Percentiles rank a stretch among this genome's conserved stretches.
These are phyloP conservation scores for Stachybotrys elegans DNA, from an alignment of 2,329 filamentous ascomycete genomes.

Conservation along the genomic window DNA sequence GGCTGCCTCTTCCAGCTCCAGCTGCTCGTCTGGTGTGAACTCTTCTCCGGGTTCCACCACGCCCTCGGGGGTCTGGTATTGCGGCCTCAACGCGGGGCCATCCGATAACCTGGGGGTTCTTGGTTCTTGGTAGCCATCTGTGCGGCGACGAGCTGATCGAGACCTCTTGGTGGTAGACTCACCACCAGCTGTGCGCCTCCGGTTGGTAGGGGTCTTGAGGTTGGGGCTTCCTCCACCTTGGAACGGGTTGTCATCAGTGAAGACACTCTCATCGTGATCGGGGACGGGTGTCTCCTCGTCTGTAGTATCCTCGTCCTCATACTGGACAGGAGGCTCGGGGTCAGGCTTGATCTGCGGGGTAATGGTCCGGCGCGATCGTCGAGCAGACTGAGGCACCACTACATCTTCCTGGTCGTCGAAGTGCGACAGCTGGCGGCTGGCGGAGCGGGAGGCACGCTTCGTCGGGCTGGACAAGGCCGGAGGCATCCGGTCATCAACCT, in stretches of 20 bases:
- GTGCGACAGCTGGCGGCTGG: conserved; percentile 49
- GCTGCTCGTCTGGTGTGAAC: conserved; percentile 85
- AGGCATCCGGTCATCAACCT: conserved; percentile 36
- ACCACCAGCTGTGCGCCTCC: conserved; percentile 46
- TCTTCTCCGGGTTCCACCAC: conserved; percentile 73
- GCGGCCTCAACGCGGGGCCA: conserved; percentile 38
- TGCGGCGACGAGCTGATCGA: conserved; percentile 39
- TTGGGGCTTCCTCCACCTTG: conserved; percentile 65
- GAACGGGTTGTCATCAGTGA: conserved; percentile 89
- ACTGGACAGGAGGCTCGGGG: conserved; percentile 42
- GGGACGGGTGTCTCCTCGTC: conserved; percentile 16
- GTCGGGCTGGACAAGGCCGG: conserved; percentile 40
- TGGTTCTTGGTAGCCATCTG: conserved; percentile 26
- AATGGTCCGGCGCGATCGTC: conserved; percentile 46
- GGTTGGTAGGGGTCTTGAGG: conserved; percentile 41
- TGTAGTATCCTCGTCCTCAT: too few species aligned
- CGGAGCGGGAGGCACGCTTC: conserved; percentile 49
- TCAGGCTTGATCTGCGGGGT: conserved; percentile 52
- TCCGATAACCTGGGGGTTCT: conserved; percentile 52
- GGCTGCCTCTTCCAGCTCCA: conserved; percentile 69
- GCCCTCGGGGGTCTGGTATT: conserved; percentile 27
- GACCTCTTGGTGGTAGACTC: conserved; percentile 36
- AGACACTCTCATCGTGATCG: conserved; percentile 56
- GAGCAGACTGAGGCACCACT: conserved; percentile 33
- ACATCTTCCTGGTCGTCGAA: conserved; percentile 41